These are phyloP conservation scores for Amanita rimosa DNA, from an alignment of 768 basidiomycete genomes.

Conservation along the genomic window DNA sequence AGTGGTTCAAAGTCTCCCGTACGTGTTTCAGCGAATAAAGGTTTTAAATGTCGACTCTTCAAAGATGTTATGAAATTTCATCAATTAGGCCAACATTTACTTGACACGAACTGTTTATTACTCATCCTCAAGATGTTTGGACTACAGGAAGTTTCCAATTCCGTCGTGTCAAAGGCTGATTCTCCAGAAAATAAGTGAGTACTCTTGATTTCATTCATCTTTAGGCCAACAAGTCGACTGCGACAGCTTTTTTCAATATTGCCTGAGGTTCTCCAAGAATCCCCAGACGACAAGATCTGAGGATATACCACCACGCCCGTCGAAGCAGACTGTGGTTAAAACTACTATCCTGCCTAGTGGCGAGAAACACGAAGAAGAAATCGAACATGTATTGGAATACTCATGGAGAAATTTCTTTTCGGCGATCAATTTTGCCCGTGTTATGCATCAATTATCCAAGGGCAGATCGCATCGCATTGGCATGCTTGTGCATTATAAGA, in stretches of 20 bases:
- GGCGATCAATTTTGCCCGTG: conserved; percentile 93
- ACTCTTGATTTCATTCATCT: neutral
- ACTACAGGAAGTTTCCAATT: conserved; percentile 78
- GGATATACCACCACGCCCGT: conserved; percentile 51
- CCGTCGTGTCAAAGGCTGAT: conserved; percentile 84
- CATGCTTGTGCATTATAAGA: conserved; percentile 97
- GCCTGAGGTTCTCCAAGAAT: conserved; percentile 67
- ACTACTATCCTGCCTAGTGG: conserved; percentile 58
- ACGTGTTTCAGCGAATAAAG: conserved; percentile 20
- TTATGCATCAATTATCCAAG: conserved; percentile 97
- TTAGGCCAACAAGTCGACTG: neutral
- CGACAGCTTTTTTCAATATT: conserved; percentile 91
- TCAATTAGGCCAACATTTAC: conserved; percentile 87
- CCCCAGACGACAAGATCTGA: conserved; percentile 47
- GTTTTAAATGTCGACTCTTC: neutral
- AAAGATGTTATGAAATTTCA: conserved; percentile 98
- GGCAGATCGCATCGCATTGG: conserved; percentile 88
- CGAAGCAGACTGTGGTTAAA: conserved; percentile 48
- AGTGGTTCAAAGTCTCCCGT: conserved; percentile 99
- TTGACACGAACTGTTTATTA: conserved; percentile 91
- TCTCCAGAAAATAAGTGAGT: conserved; percentile 72
- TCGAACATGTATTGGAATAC: conserved; percentile 88
- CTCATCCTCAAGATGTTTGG: conserved; percentile 97
- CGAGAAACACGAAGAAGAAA: conserved; percentile 70
- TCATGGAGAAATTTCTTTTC: conserved; percentile 98